Base-by-base conservation (phyloP, 2,329 filamentous ascomycete species). In the Colletotrichum eremochloae region DNA sequence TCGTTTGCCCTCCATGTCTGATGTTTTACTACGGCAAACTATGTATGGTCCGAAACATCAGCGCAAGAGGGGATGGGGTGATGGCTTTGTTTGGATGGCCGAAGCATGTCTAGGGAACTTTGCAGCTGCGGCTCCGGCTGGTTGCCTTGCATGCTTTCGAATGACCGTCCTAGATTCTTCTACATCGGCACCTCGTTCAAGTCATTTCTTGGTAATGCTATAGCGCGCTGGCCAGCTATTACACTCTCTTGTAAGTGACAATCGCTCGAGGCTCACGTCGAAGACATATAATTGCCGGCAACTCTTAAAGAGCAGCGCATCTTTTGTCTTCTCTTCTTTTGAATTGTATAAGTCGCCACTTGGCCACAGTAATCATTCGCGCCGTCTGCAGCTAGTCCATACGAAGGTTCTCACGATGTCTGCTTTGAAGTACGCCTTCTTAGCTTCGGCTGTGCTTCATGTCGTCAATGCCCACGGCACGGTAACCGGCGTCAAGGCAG, bases 1-100 rank as follows among this genome's bases (percentile, higher is more conserved):
- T 72, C 61, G 40, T 62, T 46, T 68, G 42, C 70, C 61, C 48
- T 70, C 40, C 56, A 61, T 69, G 70, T 72, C 70, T 62, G 67
- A 72, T 72, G 48, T 70, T 69, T 64, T 70, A 36, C 70, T 52
- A 53, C 36, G 48, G 29, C 48, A 18, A 44, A 29, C 44, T 24
- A 55, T 52, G 60, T 42, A 48, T 56, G 53, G 24, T 52, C 61
- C 55, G 40, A 42, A 65, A 72, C 70, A 72, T 72, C 70, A 70
- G 70, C 70, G 66, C 70, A 70, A 24, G 29, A 55, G 44, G 60
- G 40, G 20, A 38, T 33, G 20, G 53, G 31, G 52, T 56, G 60
- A 61, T 50, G 56, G 36, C 46, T 42, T 46, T 61, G 67, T 60
- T 64, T 72, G 61, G 53, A 72, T 38, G 66, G 70, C 64, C 61